These are phyloP conservation scores for Calocybe gangraenosa DNA, from an alignment of 768 basidiomycete species.

Conservation along the genomic window DNA sequence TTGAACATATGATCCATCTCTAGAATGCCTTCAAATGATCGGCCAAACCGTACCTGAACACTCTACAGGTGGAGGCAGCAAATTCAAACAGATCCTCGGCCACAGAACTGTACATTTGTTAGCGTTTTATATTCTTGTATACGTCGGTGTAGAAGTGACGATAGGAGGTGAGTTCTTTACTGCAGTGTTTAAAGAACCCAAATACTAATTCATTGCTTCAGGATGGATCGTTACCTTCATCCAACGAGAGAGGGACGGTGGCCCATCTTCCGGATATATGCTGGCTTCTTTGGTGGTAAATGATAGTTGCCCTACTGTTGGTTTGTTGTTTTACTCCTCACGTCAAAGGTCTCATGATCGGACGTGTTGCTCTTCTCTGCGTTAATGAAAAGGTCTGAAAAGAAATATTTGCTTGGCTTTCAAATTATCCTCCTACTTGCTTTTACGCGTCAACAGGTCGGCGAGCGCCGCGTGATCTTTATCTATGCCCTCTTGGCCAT, in stretches of 20 bases:
- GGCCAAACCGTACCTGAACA: neutral
- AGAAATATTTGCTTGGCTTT: no score
- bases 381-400: no score
- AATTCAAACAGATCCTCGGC: constrained; percentile 46
- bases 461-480: no score
- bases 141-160: constrained; percentile 67
- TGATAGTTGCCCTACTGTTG: no score
- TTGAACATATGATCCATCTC: neutral
- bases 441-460: no score
- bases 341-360: no score
- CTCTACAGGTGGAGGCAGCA: constrained; percentile 1
- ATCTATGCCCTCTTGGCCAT: no score
- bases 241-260: constrained; percentile 30
- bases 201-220: constrained; percentile 14
- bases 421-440: no score
- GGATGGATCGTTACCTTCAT: constrained; percentile 73
- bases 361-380: no score
- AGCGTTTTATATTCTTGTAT: constrained; percentile 60
- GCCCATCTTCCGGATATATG: no score
- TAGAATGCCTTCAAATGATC: neutral
- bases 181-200: neutral
- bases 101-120: constrained; percentile 55
- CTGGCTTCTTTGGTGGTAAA: no score
- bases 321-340: no score
- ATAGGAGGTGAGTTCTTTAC: constrained; percentile 35